A percentile compares a stretch with the other conserved stretches of the same genome.
Conservation (phyloP, 176 grass and related monocot species). For the Chloris gayana region DNA sequence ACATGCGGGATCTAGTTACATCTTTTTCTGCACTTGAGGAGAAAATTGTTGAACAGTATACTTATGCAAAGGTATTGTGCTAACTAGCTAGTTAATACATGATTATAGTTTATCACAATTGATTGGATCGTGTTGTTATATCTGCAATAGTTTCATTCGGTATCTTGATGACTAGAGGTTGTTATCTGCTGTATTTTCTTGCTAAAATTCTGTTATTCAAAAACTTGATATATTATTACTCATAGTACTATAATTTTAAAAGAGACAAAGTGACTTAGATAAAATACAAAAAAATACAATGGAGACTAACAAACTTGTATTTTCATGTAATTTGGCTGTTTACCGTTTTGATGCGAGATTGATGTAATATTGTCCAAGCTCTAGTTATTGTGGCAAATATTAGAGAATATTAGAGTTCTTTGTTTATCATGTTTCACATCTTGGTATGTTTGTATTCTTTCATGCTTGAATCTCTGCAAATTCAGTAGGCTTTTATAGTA, state of each 20-base stretch:
- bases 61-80: slow-evolving; percentile 75
- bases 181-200: slow-evolving; percentile 23
- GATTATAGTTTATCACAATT: neutral
- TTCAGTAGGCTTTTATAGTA: neutral
- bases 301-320: neutral
- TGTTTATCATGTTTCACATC: neutral
- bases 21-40: slow-evolving; percentile 94
- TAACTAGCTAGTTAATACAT: slow-evolving; percentile 30
- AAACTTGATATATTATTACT: slow-evolving; percentile 6
- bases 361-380: neutral
- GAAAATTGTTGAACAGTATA: slow-evolving; percentile 94
- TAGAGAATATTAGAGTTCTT: neutral
- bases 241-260: slow-evolving; percentile 27
- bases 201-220: slow-evolving; percentile 7
- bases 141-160: slow-evolving; percentile 7
- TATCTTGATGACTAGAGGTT: neutral
- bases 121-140: neutral
- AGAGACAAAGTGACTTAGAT: neutral
- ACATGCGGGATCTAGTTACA: slow-evolving; percentile 75
- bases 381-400: neutral
- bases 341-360: neutral
- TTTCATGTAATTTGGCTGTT: neutral
- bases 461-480: neutral
- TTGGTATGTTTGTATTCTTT: neutral
- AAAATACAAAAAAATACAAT: neutral